phyloP scores from a whole-genome alignment of 2,329 filamentous ascomycete genomes.

The Alternaria burnsii region DNA sequence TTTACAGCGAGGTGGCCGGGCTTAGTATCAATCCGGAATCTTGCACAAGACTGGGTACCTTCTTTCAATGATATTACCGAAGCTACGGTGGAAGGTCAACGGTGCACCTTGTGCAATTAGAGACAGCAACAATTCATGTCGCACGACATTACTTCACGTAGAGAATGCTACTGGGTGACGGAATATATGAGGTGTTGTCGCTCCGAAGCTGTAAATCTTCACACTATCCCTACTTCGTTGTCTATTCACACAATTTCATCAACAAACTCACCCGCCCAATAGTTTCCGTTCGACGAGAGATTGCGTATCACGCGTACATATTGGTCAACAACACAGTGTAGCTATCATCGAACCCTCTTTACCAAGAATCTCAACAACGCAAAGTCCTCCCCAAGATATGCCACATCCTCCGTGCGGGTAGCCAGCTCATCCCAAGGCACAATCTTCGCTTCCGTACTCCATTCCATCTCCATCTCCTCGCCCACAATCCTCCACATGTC shows the following conservation, averaged over 20 bases:
- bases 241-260: neutral
- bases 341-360: neutral
- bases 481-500: neutral
- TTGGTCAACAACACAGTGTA: neutral
- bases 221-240: neutral
- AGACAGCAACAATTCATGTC: neutral
- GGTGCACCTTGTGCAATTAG: neutral
- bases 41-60: neutral
- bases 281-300: neutral
- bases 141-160: neutral
- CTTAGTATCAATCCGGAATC: neutral
- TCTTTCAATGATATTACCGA: neutral
- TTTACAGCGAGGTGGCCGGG: neutral
- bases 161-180: accelerated
- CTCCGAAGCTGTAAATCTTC: neutral
- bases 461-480: neutral
- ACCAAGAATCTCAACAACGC: neutral
- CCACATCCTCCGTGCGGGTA: neutral
- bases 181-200: neutral
- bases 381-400: neutral
- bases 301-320: neutral
- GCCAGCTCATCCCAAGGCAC: neutral
- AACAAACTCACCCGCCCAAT: neutral
- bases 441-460: neutral
- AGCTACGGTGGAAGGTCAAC: neutral